Evolutionary conservation across 345 rosid genomes (phyloP).

Genomic region (Aquilaria malaccensis): DNA sequence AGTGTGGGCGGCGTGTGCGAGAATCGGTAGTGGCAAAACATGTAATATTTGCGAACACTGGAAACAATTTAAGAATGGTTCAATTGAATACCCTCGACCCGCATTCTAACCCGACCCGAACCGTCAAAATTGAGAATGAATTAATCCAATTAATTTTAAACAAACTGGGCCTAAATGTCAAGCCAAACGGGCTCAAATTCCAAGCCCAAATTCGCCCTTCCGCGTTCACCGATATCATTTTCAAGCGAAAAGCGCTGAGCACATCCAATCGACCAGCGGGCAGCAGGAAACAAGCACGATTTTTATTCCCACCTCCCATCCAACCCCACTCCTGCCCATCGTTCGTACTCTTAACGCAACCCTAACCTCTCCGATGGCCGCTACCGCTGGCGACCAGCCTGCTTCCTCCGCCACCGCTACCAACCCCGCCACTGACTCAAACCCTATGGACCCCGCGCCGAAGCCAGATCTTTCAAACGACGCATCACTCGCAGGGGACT

Average conservation of each 20-base stretch:
- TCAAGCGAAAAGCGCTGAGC: neutral
- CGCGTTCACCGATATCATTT: too few species aligned
- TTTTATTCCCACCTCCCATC: neutral
- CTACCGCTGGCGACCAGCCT: conserved; percentile 4
- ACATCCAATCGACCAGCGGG: neutral
- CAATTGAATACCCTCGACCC: too few species aligned
- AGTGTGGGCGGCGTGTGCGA: too few species aligned
- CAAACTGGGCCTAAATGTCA: too few species aligned
- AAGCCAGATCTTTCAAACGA: conserved; percentile 26
- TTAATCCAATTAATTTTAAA: too few species aligned
- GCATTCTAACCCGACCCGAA: too few species aligned
- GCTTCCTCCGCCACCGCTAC: conserved; percentile 14
- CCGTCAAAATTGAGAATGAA: too few species aligned
- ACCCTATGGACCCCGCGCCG: conserved; percentile 32
- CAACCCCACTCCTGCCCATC: neutral
- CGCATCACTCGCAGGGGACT: conserved; percentile 10
- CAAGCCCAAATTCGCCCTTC: too few species aligned
- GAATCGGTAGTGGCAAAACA: too few species aligned
- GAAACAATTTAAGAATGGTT: too few species aligned
- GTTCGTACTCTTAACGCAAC: conserved; percentile 8
- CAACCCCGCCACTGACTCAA: conserved; percentile 17
- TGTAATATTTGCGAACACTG: too few species aligned
- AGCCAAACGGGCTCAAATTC: too few species aligned
- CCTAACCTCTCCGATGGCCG: conserved; percentile 28
- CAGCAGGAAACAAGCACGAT: neutral